A percentile compares a stretch with the other conserved stretches of the same genome.
These are phyloP conservation scores for Pseudomassariella vexata DNA, from an alignment of 2,329 filamentous ascomycete genomes.

Conservation along the genomic window DNA sequence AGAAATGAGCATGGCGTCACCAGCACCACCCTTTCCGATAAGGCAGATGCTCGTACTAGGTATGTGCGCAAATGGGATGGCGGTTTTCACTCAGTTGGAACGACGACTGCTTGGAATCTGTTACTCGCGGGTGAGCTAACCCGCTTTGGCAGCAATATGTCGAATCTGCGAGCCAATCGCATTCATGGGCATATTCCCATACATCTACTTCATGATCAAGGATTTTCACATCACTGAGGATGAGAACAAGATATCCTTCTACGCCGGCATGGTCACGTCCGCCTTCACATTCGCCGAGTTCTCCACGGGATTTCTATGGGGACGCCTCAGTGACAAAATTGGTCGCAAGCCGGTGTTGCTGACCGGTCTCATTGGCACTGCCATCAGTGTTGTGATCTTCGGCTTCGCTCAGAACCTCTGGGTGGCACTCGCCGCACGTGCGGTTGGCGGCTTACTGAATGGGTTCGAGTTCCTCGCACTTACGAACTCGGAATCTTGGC, in stretches of 20 bases:
- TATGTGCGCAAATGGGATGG: too few species aligned
- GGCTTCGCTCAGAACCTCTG: slow-evolving; percentile 81
- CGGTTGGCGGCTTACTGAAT: slow-evolving; percentile 85
- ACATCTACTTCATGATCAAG: slow-evolving; percentile 96
- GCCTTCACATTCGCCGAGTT: slow-evolving; percentile 96
- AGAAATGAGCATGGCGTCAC: too few species aligned
- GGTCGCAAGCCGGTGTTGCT: slow-evolving; percentile 90
- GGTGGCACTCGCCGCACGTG: slow-evolving; percentile 79
- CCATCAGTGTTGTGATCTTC: slow-evolving; percentile 86
- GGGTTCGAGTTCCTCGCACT: too few species aligned
- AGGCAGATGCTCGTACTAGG: slow-evolving; percentile 31
- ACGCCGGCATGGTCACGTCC: slow-evolving; percentile 93
- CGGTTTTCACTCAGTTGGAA: too few species aligned
- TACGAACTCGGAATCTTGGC: too few species aligned
- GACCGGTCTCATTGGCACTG: slow-evolving; percentile 84
- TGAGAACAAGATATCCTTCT: slow-evolving; percentile 76
- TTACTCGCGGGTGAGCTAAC: too few species aligned
- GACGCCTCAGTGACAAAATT: slow-evolving; percentile 82
- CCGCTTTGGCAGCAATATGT: slow-evolving; percentile 66
- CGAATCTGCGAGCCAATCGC: slow-evolving; percentile 98
- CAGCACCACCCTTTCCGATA: slow-evolving; percentile 26
- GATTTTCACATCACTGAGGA: slow-evolving; percentile 82
- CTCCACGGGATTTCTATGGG: slow-evolving; percentile 88
- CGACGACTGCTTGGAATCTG: too few species aligned
- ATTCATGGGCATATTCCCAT: slow-evolving; percentile 99